phyloP scores from a whole-genome alignment of 2,329 filamentous ascomycete species.

The Sporothrix pseudoabietina region DNA sequence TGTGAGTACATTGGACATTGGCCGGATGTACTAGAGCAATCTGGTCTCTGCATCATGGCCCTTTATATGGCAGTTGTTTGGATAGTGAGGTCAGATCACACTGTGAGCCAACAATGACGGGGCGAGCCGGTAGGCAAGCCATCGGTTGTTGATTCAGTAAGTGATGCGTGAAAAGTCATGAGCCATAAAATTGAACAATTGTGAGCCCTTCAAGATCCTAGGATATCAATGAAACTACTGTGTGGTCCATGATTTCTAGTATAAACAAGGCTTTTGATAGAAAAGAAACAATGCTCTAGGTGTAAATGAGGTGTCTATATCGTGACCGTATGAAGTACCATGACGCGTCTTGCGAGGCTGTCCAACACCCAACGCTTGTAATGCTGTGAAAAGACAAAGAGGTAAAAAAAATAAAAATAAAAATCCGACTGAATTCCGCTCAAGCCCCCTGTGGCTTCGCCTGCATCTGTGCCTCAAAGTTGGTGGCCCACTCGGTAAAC shows the following conservation, averaged over 20 bases:
- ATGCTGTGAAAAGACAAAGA: slow-evolving; percentile 2
- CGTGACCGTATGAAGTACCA: background rate
- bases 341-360: background rate
- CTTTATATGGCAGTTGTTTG: background rate
- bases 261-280: background rate
- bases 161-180: background rate
- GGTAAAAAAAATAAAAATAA: background rate
- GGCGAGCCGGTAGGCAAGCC: background rate
- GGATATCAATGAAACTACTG: too few species aligned
- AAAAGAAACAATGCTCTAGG: background rate
- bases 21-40: background rate
- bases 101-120: background rate
- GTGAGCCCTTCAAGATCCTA: too few species aligned
- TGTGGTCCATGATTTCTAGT: background rate
- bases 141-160: background rate
- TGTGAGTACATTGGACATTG: too few species aligned
- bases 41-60: background rate
- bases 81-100: background rate
- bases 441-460: background rate
- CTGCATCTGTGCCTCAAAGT: slow-evolving; percentile 47
- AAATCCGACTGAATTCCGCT: background rate
- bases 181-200: too few species aligned
- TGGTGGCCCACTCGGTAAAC: slow-evolving; percentile 74
- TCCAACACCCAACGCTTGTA: background rate
- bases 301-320: slow-evolving; percentile 7